Evolutionary conservation across 2,329 filamentous ascomycete genomes (phyloP), one percentile per base, ranked within the genome.

Genomic region (Claviceps maximensis): DNA sequence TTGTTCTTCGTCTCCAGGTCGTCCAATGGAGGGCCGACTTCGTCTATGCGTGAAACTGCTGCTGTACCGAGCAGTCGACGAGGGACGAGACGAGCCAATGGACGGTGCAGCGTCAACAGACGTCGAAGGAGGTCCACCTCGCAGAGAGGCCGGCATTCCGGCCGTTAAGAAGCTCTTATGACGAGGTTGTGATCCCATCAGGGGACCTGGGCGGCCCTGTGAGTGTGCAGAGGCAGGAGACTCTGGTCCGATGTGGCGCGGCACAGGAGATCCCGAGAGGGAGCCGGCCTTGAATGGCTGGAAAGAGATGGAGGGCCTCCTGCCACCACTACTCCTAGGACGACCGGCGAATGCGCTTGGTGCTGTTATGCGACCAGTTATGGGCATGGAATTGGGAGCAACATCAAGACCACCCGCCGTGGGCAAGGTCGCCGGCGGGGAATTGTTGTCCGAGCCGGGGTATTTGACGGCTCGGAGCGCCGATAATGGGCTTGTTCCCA

Each of bases 261-360:
- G 71, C n/a, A 75, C 65, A 0, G 90, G 91, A 4, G 90, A 96
- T 4, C 87, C 89, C 2, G 90, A 95, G n/a, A 97, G 74, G 1
- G 91, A 94, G 12, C 91, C 91, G 15, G 90, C 88, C 69, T 98
- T 98, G 74, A 98, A 98, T 0, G 91, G 90, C 60, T 94, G 88
- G 62, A 96, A 95, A 0, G 88, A 94, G 23, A 95, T 80, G 0
- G 89, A 96, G 7, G 87, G 84, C 51, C 89, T 81, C 60, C 89
- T 79, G 51, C 76, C 76, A 48, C 77, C 73, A 45, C 86, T 75
- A 45, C 86, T 75, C 21, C 84, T 68, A 15, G 68, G 70, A 49
- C 74, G 73, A 42, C 73, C 55, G 1, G 67, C 59, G 13, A 67
- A 69, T n/a, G 41, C 25, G 27, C 69, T 66, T 23, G 62, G 55